These are phyloP conservation scores for Tolypocladium album DNA, from an alignment of 2,329 filamentous ascomycete species.

Conservation along the genomic window DNA sequence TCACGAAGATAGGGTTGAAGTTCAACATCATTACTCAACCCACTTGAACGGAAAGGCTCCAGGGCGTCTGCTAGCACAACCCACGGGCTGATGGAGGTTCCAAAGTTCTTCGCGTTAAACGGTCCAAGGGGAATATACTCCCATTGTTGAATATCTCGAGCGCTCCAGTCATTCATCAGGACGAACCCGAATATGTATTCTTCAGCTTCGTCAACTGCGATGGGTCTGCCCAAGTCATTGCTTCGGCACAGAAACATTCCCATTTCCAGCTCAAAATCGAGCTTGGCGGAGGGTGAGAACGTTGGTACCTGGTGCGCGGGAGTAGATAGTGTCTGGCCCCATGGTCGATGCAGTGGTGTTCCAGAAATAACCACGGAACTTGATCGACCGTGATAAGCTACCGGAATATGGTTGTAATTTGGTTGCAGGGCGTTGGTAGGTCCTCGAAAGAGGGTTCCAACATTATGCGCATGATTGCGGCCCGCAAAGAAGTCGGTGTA, in stretches of 20 bases:
- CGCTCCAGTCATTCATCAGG: conserved; percentile 54
- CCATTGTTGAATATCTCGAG: conserved; percentile 49
- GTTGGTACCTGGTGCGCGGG: conserved; percentile 36
- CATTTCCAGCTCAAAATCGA: conserved; percentile 73
- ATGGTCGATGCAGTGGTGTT: conserved; percentile 59
- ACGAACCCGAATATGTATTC: conserved; percentile 62
- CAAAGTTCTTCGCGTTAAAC: conserved; percentile 51
- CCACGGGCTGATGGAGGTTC: conserved; percentile 51
- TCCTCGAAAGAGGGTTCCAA: conserved; percentile 64
- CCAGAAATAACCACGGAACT: conserved; percentile 67
- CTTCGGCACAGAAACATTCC: conserved; percentile 61
- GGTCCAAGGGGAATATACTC: conserved; percentile 54
- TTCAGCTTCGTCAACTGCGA: conserved; percentile 55
- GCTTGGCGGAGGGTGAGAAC: conserved; percentile 15
- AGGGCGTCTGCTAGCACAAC: conserved; percentile 52
- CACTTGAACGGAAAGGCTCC: conserved; percentile 13
- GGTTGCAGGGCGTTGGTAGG: conserved; percentile 67
- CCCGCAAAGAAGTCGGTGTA: conserved; percentile 83
- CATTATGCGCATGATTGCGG: conserved; percentile 61
- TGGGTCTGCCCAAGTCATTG: conserved; percentile 54
- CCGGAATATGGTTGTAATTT: conserved; percentile 72
- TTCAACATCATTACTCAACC: conserved; percentile 20
- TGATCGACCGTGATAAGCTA: conserved; percentile 71
- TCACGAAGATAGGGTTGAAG: conserved; percentile 44
- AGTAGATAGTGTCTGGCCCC: conserved; percentile 63